These are phyloP conservation scores for Rhododendron vialii DNA, from an alignment of 148 eudicot species.

Conservation along the genomic window DNA sequence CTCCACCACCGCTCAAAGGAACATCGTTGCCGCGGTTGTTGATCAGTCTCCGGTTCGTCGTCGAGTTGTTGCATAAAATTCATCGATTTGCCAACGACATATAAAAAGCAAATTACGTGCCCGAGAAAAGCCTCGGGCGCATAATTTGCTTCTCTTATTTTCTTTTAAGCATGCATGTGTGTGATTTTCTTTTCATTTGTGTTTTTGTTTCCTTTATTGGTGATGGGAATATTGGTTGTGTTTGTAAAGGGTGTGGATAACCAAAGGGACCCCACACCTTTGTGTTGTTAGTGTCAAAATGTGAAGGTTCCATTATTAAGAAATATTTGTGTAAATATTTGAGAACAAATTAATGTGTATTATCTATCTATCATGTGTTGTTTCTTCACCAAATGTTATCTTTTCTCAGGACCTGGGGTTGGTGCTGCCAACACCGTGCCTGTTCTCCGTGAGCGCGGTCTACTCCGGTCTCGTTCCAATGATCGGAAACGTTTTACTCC, in stretches of 20 bases:
- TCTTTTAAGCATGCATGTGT: constrained; percentile 1
- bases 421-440: too few relatives aligned
- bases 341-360: neutral
- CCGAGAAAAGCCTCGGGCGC: constrained; percentile 5
- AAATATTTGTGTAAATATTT: constrained; percentile 3
- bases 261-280: constrained; percentile 12
- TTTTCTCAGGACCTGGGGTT: neutral
- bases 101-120: neutral
- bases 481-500: too few relatives aligned
- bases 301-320: neutral
- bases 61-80: constrained; percentile 7
- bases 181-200: neutral
- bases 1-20: constrained; percentile 8
- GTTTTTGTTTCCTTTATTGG: neutral
- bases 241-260: constrained; percentile 17
- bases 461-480: too few relatives aligned
- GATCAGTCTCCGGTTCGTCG: constrained; percentile 6
- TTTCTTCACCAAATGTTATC: too few relatives aligned
- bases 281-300: constrained; percentile 12
- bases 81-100: neutral
- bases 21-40: constrained; percentile 5
- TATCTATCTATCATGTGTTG: neutral
- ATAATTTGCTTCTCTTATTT: neutral
- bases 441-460: too few relatives aligned
- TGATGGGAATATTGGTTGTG: neutral